These are phyloP conservation scores for Trichophyton schoenleinii DNA, from an alignment of 2,329 filamentous ascomycete species.

Conservation along the genomic window DNA sequence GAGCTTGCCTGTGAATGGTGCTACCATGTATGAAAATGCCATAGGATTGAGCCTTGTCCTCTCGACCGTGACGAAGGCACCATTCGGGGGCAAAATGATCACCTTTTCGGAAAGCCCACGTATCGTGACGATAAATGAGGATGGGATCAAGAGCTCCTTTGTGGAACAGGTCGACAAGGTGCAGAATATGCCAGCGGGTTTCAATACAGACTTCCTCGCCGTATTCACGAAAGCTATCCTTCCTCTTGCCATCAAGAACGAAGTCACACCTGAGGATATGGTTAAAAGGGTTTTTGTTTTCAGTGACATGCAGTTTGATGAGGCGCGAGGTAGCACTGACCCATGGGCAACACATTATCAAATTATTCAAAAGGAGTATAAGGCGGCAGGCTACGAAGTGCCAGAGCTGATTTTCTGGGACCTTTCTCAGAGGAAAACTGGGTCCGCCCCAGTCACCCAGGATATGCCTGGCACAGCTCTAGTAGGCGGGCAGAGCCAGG, in stretches of 20 bases:
- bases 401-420: constrained; percentile 39
- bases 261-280: constrained; percentile 45
- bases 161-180: constrained; percentile 28
- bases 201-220: constrained; percentile 41
- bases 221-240: constrained; percentile 45
- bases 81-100: constrained; percentile 45
- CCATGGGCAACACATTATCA: constrained; percentile 39
- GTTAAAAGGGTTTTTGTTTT: constrained; percentile 50
- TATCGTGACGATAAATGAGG: constrained; percentile 28
- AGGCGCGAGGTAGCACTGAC: constrained; percentile 16
- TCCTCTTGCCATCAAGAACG: constrained; percentile 40
- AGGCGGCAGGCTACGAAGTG: constrained; percentile 43
- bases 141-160: constrained; percentile 18
- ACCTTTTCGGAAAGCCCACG: constrained; percentile 37
- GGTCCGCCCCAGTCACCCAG: constrained; percentile 7
- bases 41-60: constrained; percentile 47
- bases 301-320: constrained; percentile 49
- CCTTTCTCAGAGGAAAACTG: background rate
- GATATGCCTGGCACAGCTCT: constrained; percentile 12
- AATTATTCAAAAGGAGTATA: constrained; percentile 37
- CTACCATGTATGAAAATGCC: constrained; percentile 40
- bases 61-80: constrained; percentile 40
- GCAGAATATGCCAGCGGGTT: constrained; percentile 24
- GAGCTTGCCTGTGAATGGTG: constrained; percentile 35
- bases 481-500: constrained; percentile 27